phyloP scores from a whole-genome alignment of 192 early-diverging fungal species.

The Backusella tuberculispora region DNA sequence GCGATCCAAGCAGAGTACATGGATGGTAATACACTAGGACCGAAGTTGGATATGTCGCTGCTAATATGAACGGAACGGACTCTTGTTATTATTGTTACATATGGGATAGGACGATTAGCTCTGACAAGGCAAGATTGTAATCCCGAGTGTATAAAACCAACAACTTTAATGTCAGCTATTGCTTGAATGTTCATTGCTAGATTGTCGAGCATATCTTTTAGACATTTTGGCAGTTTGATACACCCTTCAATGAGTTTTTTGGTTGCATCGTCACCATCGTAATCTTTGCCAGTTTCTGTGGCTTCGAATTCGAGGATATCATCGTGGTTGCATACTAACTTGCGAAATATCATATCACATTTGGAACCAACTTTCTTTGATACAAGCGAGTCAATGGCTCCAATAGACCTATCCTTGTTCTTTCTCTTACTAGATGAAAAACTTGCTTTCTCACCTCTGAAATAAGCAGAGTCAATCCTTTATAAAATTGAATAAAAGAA shows the following conservation, averaged over 20 bases:
- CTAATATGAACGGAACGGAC: conserved; percentile 2
- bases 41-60: conserved; percentile 3
- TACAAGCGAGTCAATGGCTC: not conserved
- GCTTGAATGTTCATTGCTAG: not conserved
- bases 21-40: not conserved
- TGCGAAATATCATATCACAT: conserved; percentile 6
- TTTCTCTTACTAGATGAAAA: not conserved
- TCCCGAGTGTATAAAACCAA: conserved; percentile 3
- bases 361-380: not conserved
- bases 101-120: not conserved
- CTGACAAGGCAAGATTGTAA: not conserved
- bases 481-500: no score
- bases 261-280: not conserved
- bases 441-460: not conserved
- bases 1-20: conserved; percentile 1
- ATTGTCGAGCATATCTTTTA: not conserved
- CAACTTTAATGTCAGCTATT: not conserved
- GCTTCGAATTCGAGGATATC: not conserved
- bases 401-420: not conserved
- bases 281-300: not conserved
- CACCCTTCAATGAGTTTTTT: not conserved
- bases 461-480: not conserved
- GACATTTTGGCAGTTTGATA: not conserved
- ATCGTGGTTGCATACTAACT: not conserved
- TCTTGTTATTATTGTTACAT: not conserved